phyloP scores from a whole-genome alignment of 1,284 basidiomycete species.

The Marasmius fiardii region DNA sequence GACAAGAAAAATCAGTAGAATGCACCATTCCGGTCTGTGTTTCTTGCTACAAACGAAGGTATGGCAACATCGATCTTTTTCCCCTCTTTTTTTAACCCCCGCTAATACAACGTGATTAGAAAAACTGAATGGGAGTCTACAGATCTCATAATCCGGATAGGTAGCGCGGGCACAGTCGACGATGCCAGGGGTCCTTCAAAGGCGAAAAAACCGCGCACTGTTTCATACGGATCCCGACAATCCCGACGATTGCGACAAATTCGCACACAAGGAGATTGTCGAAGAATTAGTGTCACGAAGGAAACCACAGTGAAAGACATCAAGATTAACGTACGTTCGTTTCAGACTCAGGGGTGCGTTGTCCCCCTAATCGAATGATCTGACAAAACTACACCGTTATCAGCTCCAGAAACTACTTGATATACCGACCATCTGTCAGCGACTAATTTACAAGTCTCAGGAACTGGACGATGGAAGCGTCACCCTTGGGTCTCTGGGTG shows the following conservation, averaged over 20 bases:
- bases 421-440: conserved; percentile 73
- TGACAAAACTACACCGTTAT: conserved; percentile 2
- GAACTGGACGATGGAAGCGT: conserved; percentile 65
- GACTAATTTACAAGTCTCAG: conserved; percentile 55
- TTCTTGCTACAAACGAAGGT: conserved; percentile 63
- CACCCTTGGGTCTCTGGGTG: conserved; percentile 56
- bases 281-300: conserved; percentile 56
- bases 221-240: conserved; percentile 37
- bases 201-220: conserved; percentile 20
- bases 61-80: conserved; percentile 13
- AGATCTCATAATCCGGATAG: conserved; percentile 46
- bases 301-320: conserved; percentile 71
- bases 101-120: conserved; percentile 26
- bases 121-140: conserved; percentile 48
- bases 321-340: conserved; percentile 59
- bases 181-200: conserved; percentile 13
- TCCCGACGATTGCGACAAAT: conserved; percentile 64
- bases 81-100: conserved; percentile 4
- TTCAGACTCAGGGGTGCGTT: neutral
- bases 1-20: conserved; percentile 31
- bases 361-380: too few species aligned
- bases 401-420: conserved; percentile 57
- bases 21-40: conserved; percentile 55
- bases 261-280: conserved; percentile 45
- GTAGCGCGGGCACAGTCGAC: conserved; percentile 21